These are phyloP conservation scores for Alternaria solani DNA, from an alignment of 2,329 filamentous ascomycete genomes.

Conservation along the genomic window DNA sequence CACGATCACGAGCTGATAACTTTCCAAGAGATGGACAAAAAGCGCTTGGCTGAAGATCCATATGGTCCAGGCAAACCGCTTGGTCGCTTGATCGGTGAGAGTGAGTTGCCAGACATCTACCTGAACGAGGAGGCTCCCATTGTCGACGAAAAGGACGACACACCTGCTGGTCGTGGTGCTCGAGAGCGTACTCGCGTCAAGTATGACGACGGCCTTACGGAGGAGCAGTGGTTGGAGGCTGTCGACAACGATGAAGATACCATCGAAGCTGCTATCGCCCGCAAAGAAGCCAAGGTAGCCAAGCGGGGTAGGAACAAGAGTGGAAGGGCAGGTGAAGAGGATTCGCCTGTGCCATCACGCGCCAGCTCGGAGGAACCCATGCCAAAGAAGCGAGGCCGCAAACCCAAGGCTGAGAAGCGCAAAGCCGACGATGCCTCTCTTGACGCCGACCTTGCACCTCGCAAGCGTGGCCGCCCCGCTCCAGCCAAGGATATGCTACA, in stretches of 20 bases:
- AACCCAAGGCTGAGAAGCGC: slow-evolving; percentile 81
- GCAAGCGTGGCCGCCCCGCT: slow-evolving; percentile 69
- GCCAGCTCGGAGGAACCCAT: slow-evolving; percentile 83
- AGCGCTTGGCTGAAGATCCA: slow-evolving; percentile 68
- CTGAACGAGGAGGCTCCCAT: slow-evolving; percentile 84
- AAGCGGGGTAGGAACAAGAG: slow-evolving; percentile 79
- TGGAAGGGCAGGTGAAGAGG: slow-evolving; percentile 63
- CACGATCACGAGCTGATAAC: slow-evolving; percentile 77
- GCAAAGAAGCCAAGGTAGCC: slow-evolving; percentile 86
- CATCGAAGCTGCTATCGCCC: slow-evolving; percentile 89
- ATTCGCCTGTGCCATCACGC: slow-evolving; percentile 79
- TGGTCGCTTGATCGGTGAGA: slow-evolving; percentile 84
- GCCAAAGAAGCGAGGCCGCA: slow-evolving; percentile 82
- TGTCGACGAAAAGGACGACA: slow-evolving; percentile 79
- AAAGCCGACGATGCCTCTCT: slow-evolving; percentile 76
- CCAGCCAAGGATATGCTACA: slow-evolving; percentile 75
- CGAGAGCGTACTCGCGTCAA: slow-evolving; percentile 93
- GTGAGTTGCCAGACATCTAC: slow-evolving; percentile 93
- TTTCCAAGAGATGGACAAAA: slow-evolving; percentile 85
- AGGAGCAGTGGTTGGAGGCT: slow-evolving; percentile 98
- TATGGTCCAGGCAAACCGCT: slow-evolving; percentile 78
- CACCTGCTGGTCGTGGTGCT: slow-evolving; percentile 80
- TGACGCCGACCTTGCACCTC: slow-evolving; percentile 70
- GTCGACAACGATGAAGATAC: slow-evolving; percentile 96
- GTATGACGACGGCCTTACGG: slow-evolving; percentile 96